Conservation (phyloP, 179 eudicot species). For the Beta corolliflora region DNA sequence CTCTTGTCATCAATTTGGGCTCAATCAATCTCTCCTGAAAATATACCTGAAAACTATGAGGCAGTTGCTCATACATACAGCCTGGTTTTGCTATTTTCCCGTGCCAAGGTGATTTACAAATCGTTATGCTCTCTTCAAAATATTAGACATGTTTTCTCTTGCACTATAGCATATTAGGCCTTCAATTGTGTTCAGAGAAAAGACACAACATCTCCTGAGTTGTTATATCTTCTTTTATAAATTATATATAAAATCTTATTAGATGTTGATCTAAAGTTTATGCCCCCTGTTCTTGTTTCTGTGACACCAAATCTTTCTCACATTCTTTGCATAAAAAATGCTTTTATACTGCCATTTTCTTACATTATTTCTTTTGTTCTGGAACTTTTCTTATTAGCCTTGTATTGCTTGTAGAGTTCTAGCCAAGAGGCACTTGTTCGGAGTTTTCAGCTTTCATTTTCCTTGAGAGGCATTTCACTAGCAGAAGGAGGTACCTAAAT, state of each 20-base stretch:
- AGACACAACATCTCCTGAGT: not conserved
- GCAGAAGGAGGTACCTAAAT: conserved; percentile 62
- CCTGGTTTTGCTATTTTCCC: conserved; percentile 81
- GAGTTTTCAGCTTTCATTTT: conserved; percentile 95
- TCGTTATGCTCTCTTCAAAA: not conserved
- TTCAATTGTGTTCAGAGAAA: not conserved
- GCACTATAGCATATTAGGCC: not conserved
- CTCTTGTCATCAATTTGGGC: conserved; percentile 94
- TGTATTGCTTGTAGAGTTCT: conserved; percentile 58
- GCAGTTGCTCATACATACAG: conserved; percentile 99
- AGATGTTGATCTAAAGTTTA: not conserved
- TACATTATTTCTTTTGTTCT: not conserved
- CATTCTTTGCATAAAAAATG: not conserved
- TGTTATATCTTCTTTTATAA: not conserved
- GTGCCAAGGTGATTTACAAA: conserved; percentile 65
- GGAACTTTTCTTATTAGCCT: conserved; percentile 2
- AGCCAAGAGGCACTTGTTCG: conserved; percentile 74
- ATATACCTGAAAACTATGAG: conserved; percentile 86
- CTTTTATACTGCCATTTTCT: not conserved
- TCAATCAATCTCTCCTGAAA: conserved; percentile 81
- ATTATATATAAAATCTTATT: conserved; percentile 2
- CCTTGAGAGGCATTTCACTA: conserved; percentile 75
- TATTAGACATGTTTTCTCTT: not conserved
- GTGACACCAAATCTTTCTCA: not conserved
- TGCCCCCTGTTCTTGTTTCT: not conserved